These are phyloP conservation scores for Trichoderma arundinaceum DNA, from an alignment of 2,329 filamentous ascomycete species.

Conservation along the genomic window DNA sequence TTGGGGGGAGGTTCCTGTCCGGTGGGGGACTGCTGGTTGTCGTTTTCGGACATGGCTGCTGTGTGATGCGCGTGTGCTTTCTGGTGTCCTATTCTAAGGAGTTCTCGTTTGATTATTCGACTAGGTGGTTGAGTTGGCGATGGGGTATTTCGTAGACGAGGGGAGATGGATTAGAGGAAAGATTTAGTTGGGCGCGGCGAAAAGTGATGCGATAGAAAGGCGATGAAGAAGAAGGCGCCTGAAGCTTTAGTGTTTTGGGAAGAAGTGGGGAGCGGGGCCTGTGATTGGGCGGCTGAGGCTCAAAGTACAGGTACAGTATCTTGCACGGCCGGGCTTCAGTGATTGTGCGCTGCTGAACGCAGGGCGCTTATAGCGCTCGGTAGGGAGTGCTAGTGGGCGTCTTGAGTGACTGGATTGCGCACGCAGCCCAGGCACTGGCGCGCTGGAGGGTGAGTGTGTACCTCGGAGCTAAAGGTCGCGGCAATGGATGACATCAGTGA, in stretches of 20 bases:
- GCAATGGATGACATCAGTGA: conserved; percentile 26
- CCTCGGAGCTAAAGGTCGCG: neutral
- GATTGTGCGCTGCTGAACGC: conserved; percentile 15
- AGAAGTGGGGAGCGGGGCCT: conserved; percentile 37
- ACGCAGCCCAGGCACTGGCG: no score
- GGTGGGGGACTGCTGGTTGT: conserved; percentile 43
- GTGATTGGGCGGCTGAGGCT: conserved; percentile 37
- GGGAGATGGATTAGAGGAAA: no score
- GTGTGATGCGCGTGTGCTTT: neutral
- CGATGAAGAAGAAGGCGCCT: conserved; percentile 28
- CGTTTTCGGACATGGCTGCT: conserved; percentile 53
- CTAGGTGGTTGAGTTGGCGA: neutral
- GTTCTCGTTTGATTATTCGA: neutral
- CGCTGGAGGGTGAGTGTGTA: no score
- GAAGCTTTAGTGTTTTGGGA: conserved; percentile 25
- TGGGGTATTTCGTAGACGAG: neutral
- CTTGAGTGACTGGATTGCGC: neutral
- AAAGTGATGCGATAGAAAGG: conserved; percentile 27
- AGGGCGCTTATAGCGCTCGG: neutral
- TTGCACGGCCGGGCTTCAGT: conserved; percentile 16
- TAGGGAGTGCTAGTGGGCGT: neutral
- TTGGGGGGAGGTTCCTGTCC: conserved; percentile 52
- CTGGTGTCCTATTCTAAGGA: neutral
- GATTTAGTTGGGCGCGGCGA: neutral
- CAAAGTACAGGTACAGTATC: conserved; percentile 21